phyloP scores from a whole-genome alignment of 345 rosid genomes.

The Kandelia obovata region DNA sequence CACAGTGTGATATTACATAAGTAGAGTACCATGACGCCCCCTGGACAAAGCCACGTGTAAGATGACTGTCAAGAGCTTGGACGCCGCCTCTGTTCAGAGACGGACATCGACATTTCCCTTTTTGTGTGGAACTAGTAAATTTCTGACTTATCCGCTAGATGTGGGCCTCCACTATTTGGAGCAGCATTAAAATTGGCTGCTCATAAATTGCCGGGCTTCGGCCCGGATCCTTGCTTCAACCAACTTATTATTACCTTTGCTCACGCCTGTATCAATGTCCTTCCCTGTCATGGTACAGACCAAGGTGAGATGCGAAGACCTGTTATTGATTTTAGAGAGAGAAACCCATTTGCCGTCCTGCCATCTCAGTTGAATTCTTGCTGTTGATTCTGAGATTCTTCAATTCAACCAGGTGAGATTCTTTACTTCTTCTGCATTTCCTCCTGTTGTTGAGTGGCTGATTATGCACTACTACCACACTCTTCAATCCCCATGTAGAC shows the following conservation, averaged over 20 bases:
- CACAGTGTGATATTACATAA: no score
- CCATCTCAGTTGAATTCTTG: no score
- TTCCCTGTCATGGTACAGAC: neutral
- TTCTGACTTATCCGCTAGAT: neutral
- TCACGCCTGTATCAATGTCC: neutral
- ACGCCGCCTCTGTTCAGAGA: neutral
- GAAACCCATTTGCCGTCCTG: no score
- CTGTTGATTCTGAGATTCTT: no score
- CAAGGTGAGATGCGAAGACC: no score
- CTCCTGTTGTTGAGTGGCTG: no score
- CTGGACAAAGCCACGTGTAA: slow-evolving; percentile 12
- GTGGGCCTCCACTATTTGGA: slow-evolving; percentile 8
- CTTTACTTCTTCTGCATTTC: no score
- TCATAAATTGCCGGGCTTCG: neutral
- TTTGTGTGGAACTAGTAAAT: neutral
- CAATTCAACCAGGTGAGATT: no score
- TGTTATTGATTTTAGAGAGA: no score
- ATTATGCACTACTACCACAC: no score
- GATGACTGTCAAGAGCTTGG: slow-evolving; percentile 17
- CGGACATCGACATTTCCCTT: neutral
- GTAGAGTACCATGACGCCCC: neutral
- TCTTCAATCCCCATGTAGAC: no score
- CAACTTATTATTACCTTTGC: neutral
- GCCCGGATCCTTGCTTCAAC: neutral
- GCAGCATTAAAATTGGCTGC: neutral